Evolutionary conservation across 306 rosid genomes (phyloP), one percentile per base, ranked within the genome.

Genomic region (Argentina anserina): DNA sequence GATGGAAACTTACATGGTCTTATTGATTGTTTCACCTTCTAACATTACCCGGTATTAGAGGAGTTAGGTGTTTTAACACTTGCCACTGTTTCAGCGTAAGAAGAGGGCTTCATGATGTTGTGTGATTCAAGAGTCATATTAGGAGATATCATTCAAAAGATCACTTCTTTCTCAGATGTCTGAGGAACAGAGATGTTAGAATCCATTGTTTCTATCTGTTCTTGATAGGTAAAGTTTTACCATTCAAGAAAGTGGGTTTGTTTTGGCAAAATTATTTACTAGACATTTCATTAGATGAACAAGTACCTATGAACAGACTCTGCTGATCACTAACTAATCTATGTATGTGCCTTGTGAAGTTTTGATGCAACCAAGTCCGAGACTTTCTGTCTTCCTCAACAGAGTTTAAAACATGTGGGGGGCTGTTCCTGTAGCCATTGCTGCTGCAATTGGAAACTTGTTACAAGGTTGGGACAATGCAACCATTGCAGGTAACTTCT

Each of bases 401-500:
- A 21, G 46, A 7, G 20, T 52, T 70, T 9, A 17, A 69, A 63
- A 61, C 53, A 81, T 77, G 85, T 12, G 71, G 49, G 85, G 85
- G 41, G 59, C 76, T 45, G 85, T 69, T 63, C 36, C 63, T 29
- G 82, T 81, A 63, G 85, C 85, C 42, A 37, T 64, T 56, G 79
- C 79, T 69, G 85, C 85, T n/a, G 58, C 85, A 15, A 77, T 69
- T 3, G 85, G 85, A 15, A 81, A 81, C 62, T 36, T 81, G 58
- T 64, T 81, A 68, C 85, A 81, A 60, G 82, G 85, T 29, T 81
- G 85, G 85, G 85, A 81, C 67, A 81, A 77, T 69, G 85, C 85
- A 26, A 81, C 82, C 36, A 81, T 81, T 64, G 85, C 85, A 77
- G 85, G 85, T 81, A 73, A 1, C 9, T 17, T 39, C 29, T 11